Percentiles rank a stretch among this genome's conserved stretches.
phyloP scores from a whole-genome alignment of 108 stramenopile species.

The Seminavis robusta region DNA sequence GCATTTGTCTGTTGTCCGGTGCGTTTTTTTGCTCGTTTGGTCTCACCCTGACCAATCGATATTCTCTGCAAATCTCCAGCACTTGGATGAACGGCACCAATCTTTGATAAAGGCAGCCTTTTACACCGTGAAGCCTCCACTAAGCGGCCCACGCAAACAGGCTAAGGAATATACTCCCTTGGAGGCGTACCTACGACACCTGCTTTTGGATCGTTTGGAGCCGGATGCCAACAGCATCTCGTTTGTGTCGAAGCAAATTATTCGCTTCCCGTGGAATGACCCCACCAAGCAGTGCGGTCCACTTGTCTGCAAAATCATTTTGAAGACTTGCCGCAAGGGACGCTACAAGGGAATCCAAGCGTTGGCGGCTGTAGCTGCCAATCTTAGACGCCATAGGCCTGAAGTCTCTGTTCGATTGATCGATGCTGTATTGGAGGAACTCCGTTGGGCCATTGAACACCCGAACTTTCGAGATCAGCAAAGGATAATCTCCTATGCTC shows the following conservation, averaged over 20 bases:
- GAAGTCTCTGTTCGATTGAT: conserved; percentile 77
- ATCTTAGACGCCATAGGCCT: conserved; percentile 60
- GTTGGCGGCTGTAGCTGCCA: conserved; percentile 76
- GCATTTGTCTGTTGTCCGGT: not conserved
- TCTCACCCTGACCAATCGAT: not conserved
- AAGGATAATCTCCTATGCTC: conserved; percentile 77
- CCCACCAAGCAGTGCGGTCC: conserved; percentile 64
- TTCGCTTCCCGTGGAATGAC: conserved; percentile 89
- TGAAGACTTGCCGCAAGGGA: conserved; percentile 87
- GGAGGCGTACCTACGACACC: conserved; percentile 79
- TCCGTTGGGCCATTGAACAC: conserved; percentile 84
- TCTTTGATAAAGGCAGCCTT: conserved; percentile 82
- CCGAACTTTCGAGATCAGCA: conserved; percentile 85
- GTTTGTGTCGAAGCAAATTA: conserved; percentile 82
- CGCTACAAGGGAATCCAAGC: conserved; percentile 77
- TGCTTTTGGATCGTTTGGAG: conserved; percentile 68
- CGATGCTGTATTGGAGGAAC: conserved; percentile 84
- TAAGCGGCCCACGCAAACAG: conserved; percentile 42
- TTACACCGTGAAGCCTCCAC: conserved; percentile 77
- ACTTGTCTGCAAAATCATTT: conserved; percentile 69
- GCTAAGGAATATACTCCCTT: conserved; percentile 73
- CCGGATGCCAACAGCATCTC: conserved; percentile 52
- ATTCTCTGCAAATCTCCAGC: conserved; percentile 19
- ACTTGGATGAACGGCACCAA: conserved; percentile 75
- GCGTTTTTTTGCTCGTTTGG: not conserved